These are phyloP conservation scores for Tagetes erecta DNA, from an alignment of 129 eudicot species.

Conservation along the genomic window DNA sequence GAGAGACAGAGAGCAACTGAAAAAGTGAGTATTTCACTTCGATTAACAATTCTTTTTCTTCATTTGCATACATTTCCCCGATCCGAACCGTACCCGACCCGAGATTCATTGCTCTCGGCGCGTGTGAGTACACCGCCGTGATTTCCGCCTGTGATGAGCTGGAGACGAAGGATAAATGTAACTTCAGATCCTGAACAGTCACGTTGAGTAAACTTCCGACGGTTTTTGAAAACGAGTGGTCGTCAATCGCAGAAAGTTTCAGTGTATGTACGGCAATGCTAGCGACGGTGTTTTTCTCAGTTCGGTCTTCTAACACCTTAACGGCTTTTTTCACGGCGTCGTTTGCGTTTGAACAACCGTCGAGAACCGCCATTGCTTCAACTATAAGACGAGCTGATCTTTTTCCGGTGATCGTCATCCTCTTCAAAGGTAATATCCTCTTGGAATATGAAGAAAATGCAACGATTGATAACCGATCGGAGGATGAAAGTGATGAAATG, in stretches of 20 bases:
- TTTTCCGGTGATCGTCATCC: constrained; percentile 66
- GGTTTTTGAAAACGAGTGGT: constrained; percentile 34
- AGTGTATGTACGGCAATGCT: constrained; percentile 61
- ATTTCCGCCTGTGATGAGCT: constrained; percentile 66
- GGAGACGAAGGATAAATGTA: constrained; percentile 48
- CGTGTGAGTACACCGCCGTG: constrained; percentile 50
- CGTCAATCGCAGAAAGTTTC: constrained; percentile 27
- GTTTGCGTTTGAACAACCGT: constrained; percentile 47
- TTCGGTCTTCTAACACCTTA: constrained; percentile 78
- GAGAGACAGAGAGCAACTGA: too few relatives aligned
- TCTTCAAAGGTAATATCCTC: constrained; percentile 56
- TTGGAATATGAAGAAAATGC: constrained; percentile 74
- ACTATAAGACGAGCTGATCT: constrained; percentile 74
- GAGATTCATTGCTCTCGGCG: constrained; percentile 40
- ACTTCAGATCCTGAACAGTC: constrained; percentile 54
- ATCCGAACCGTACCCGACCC: constrained; percentile 54
- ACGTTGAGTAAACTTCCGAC: constrained; percentile 47
- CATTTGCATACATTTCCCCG: constrained; percentile 60
- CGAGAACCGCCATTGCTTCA: constrained; percentile 56
- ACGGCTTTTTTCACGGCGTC: constrained; percentile 74
- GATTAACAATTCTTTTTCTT: constrained; percentile 69
- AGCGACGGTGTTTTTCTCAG: constrained; percentile 59
- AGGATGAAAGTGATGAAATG: constrained; percentile 63
- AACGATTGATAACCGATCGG: constrained; percentile 85
- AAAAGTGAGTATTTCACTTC: constrained; percentile 41